Evolutionary conservation across 371 early-diverging fungal genomes (phyloP).

Genomic region (Mucor racemosus): DNA sequence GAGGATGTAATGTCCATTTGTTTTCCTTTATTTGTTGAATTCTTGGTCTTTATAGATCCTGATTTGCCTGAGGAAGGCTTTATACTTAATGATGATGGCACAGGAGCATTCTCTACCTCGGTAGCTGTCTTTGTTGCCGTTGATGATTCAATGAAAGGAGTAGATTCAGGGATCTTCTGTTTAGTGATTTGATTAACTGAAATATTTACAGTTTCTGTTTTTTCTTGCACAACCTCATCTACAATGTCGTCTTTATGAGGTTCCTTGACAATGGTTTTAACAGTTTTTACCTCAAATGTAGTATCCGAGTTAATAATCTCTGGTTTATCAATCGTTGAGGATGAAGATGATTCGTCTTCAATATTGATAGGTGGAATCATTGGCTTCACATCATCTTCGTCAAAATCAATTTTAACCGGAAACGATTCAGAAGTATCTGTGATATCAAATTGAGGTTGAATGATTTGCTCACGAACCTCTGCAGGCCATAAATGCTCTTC

Average conservation of each 20-base stretch:
- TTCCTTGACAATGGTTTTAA: not conserved
- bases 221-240: not conserved
- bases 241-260: not conserved
- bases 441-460: slow-evolving; percentile 36
- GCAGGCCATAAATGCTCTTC: slow-evolving; percentile 47
- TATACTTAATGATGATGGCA: not conserved
- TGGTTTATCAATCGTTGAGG: not conserved
- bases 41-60: not conserved
- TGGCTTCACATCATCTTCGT: slow-evolving; percentile 18
- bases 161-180: not conserved
- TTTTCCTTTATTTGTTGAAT: not conserved
- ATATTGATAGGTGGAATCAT: slow-evolving; percentile 21
- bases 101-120: not conserved
- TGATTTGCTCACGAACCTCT: slow-evolving; percentile 44
- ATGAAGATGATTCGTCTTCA: not conserved
- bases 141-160: not conserved
- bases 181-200: not conserved
- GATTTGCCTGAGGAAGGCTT: not conserved
- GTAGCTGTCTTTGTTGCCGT: not conserved
- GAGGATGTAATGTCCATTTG: not conserved
- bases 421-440: slow-evolving; percentile 33
- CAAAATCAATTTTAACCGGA: slow-evolving; percentile 15
- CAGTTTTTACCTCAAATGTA: not conserved
- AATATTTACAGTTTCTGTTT: not conserved
- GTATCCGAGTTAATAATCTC: not conserved